Percentiles rank a stretch among this genome's conserved stretches.
phyloP scores from a whole-genome alignment of 1,139 yeast species.

The Candida neerlandica region DNA sequence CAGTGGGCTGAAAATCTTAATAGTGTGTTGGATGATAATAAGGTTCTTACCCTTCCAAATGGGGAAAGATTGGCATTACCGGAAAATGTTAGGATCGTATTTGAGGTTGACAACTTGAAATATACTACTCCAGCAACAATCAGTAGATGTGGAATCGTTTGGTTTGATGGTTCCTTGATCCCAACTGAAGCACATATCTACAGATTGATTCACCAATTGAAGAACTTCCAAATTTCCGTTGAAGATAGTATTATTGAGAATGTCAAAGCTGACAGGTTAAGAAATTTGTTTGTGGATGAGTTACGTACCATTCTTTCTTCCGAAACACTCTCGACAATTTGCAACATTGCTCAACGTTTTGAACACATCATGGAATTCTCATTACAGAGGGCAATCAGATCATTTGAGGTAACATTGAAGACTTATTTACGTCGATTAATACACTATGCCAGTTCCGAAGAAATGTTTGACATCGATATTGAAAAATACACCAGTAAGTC shows the following conservation, averaged over 20 bases:
- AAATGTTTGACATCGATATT: constrained; percentile 21
- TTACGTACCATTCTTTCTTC: neutral
- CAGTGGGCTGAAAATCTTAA: constrained; percentile 91
- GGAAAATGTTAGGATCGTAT: constrained; percentile 61
- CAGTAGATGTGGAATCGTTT: constrained; percentile 89
- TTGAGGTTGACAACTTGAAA: constrained; percentile 71
- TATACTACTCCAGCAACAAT: constrained; percentile 89
- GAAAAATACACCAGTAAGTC: constrained; percentile 38
- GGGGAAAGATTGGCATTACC: constrained; percentile 84
- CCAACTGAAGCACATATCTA: constrained; percentile 23
- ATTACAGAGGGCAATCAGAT: constrained; percentile 37
- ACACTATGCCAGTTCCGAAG: constrained; percentile 13
- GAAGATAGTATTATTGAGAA: constrained; percentile 9
- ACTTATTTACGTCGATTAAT: constrained; percentile 26
- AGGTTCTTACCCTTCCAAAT: constrained; percentile 77
- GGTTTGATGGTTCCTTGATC: constrained; percentile 51
- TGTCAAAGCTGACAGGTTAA: neutral
- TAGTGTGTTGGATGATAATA: constrained; percentile 89
- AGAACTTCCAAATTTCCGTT: constrained; percentile 10
- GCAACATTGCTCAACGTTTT: constrained; percentile 20
- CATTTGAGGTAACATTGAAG: constrained; percentile 34
- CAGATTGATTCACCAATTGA: constrained; percentile 27
- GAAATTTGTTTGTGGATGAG: constrained; percentile 1
- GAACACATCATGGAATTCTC: constrained; percentile 60
- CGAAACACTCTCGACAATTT: neutral